Conservation (phyloP, 202 grass and related monocot species). For the Elaeis oleifera region DNA sequence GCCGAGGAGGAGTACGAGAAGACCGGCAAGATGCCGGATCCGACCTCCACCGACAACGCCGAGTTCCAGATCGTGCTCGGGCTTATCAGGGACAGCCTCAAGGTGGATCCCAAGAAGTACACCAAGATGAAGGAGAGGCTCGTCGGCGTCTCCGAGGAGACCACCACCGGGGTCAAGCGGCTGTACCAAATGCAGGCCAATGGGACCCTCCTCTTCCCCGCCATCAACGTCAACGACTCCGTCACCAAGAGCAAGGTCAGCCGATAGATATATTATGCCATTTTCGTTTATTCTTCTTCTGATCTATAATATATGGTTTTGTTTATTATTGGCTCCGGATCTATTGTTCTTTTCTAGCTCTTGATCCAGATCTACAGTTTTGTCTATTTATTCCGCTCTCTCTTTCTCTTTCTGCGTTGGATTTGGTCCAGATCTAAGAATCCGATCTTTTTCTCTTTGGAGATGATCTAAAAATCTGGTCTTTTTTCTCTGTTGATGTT, state of each 20-base stretch:
- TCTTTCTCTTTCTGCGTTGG: slow-evolving; percentile 2
- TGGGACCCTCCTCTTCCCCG: slow-evolving; percentile 71
- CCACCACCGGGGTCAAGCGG: slow-evolving; percentile 93
- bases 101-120: slow-evolving; percentile 61
- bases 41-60: slow-evolving; percentile 66
- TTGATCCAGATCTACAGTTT: slow-evolving; percentile 2
- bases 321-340: slow-evolving; percentile 5
- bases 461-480: too few species aligned
- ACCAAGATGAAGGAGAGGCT: slow-evolving; percentile 90
- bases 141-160: slow-evolving; percentile 91
- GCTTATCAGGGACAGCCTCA: slow-evolving; percentile 72
- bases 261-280: too few species aligned
- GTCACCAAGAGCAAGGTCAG: slow-evolving; percentile 70
- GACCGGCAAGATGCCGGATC: slow-evolving; percentile 58
- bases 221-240: slow-evolving; percentile 95
- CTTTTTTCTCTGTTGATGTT: too few species aligned
- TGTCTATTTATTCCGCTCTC: not conserved
- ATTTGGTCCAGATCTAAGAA: not conserved
- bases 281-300: too few species aligned
- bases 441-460: too few species aligned
- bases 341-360: slow-evolving; percentile 9
- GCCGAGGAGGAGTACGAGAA: slow-evolving; percentile 93
- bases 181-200: slow-evolving; percentile 94
- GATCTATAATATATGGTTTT: not conserved
- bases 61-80: slow-evolving; percentile 96